A percentile compares a stretch with the other conserved stretches of the same genome.
These are phyloP conservation scores for Corylus americana DNA, from an alignment of 306 rosid genomes.

Conservation along the genomic window DNA sequence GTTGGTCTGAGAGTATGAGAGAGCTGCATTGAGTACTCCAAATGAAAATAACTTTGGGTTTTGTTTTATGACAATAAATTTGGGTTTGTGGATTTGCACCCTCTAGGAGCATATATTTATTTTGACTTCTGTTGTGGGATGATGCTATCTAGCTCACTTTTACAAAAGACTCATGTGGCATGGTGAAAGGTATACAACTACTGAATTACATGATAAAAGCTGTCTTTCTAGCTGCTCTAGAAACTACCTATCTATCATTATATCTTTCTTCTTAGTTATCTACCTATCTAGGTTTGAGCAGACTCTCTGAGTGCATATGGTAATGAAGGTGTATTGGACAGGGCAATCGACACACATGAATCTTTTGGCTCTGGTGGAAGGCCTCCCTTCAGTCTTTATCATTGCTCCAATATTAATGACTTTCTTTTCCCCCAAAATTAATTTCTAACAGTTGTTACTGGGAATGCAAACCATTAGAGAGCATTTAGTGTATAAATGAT, in stretches of 20 bases:
- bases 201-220: not conserved
- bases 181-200: not conserved
- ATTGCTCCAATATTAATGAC: not conserved
- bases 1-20: not conserved
- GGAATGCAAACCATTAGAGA: not conserved
- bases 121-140: not conserved
- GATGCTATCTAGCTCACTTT: not conserved
- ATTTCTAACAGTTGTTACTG: not conserved
- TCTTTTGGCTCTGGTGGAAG: not conserved
- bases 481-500: not conserved
- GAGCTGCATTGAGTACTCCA: not conserved
- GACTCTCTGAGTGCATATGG: not conserved
- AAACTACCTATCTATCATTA: not conserved
- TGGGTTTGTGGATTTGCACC: not conserved
- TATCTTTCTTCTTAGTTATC: not conserved
- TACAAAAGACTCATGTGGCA: not conserved
- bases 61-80: not conserved
- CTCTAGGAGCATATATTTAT: not conserved
- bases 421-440: not conserved
- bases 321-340: not conserved
- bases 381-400: not conserved
- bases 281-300: not conserved
- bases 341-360: not conserved
- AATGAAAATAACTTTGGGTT: not conserved
- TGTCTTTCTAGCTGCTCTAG: not conserved